A percentile compares a stretch with the other conserved stretches of the same genome.
phyloP scores from a whole-genome alignment of 2,329 filamentous ascomycete species.

The Clarireedia monteithiana region DNA sequence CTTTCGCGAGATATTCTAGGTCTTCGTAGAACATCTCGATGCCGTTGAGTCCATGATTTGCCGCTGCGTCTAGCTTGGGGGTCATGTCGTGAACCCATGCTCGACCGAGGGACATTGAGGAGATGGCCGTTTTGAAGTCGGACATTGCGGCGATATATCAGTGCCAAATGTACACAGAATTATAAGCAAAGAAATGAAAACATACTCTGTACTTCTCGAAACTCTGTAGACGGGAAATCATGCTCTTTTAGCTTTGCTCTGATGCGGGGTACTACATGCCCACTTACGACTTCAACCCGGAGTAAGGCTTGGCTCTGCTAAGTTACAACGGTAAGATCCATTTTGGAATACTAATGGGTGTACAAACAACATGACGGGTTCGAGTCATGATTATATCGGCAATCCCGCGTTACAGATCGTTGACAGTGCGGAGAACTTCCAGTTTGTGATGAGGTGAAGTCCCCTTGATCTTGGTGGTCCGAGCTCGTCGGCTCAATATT shows the following conservation, averaged over 20 bases:
- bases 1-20: conserved; percentile 46
- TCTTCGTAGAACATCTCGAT: conserved; percentile 75
- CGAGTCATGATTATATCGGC: too few species aligned
- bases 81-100: conserved; percentile 46
- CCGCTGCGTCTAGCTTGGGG: conserved; percentile 61
- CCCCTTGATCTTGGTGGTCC: too few species aligned
- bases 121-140: conserved; percentile 56
- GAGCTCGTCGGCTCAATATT: too few species aligned
- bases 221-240: neutral
- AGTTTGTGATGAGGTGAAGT: too few species aligned
- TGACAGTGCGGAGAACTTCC: too few species aligned
- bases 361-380: too few species aligned
- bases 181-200: neutral
- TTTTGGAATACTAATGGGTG: too few species aligned
- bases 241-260: neutral
- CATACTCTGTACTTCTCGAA: neutral
- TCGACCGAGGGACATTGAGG: conserved; percentile 69
- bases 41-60: conserved; percentile 54
- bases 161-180: neutral
- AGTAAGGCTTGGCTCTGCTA: too few species aligned
- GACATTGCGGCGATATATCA: neutral
- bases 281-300: neutral
- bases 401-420: too few species aligned
- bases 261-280: neutral
- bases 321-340: too few species aligned